A percentile compares a stretch with the other conserved stretches of the same genome.
Conservation (phyloP, 768 basidiomycete species). For the Rossbeevera mucosa region DNA sequence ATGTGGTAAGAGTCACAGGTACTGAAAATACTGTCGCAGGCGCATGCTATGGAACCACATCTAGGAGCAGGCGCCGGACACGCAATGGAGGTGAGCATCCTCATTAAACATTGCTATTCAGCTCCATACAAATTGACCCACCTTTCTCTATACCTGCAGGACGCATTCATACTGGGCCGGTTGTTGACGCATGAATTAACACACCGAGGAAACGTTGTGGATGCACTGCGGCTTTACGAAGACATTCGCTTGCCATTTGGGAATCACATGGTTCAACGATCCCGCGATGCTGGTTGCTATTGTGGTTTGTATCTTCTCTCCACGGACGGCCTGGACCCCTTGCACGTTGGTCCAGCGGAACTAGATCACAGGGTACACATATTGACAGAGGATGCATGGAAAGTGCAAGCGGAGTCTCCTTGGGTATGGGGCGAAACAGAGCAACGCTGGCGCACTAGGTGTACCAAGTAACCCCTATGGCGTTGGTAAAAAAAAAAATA, state of each 20-base stretch:
- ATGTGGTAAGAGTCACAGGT: neutral
- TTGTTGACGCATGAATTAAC: slow-evolving; percentile 24
- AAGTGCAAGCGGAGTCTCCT: slow-evolving; percentile 10
- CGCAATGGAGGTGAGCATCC: slow-evolving; percentile 43
- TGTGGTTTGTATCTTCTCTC: slow-evolving; percentile 15
- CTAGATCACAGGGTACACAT: slow-evolving; percentile 6
- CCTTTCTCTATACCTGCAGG: slow-evolving; percentile 7
- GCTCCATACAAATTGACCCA: neutral
- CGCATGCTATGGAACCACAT: slow-evolving; percentile 45
- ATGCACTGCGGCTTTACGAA: slow-evolving; percentile 32
- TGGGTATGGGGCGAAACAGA: slow-evolving; percentile 13
- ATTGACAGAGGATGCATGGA: slow-evolving; percentile 18
- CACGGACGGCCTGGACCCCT: slow-evolving; percentile 1
- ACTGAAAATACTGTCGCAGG: slow-evolving; percentile 24
- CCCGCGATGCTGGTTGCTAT: slow-evolving; percentile 19
- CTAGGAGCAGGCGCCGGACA: slow-evolving; percentile 48
- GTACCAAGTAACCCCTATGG: too few species aligned
- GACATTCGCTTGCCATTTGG: slow-evolving; percentile 29
- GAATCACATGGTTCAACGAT: slow-evolving; percentile 17
- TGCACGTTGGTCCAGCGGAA: slow-evolving; percentile 1
- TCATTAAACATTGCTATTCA: neutral
- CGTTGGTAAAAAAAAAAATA: too few species aligned
- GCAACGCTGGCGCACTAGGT: slow-evolving; percentile 4
- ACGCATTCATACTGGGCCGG: slow-evolving; percentile 29
- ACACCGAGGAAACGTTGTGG: slow-evolving; percentile 17